Conservation (phyloP, 176 grass and related monocot species). For the Eragrostis nindensis region DNA sequence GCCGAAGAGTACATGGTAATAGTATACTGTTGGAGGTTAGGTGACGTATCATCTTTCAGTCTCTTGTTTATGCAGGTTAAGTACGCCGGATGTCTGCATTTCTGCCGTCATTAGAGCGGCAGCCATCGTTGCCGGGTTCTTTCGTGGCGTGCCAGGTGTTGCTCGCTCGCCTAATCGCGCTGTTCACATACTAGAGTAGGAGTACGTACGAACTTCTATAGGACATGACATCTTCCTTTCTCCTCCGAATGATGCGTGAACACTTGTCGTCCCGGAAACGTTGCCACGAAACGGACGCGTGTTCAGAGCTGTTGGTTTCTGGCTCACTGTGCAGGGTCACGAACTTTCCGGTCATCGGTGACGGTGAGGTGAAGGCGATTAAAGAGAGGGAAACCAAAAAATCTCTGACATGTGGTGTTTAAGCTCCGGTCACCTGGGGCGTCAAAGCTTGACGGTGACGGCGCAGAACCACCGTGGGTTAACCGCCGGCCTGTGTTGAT, state of each 20-base stretch:
- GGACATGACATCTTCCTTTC: too few relatives aligned
- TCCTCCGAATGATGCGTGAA: background rate
- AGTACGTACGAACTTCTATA: background rate
- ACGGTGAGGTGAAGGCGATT: background rate
- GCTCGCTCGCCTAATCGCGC: background rate
- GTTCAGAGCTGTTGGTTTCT: background rate
- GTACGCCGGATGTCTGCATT: conserved; percentile 33
- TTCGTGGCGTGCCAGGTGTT: conserved; percentile 8
- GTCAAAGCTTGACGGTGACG: conserved; percentile 11
- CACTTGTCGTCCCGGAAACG: background rate
- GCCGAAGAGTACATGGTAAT: background rate
- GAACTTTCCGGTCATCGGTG: background rate
- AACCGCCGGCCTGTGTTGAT: background rate
- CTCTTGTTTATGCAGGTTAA: conserved; percentile 12
- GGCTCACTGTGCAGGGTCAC: background rate
- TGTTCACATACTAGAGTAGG: background rate
- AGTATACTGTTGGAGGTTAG: conserved; percentile 1
- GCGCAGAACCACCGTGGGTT: background rate
- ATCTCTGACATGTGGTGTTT: conserved; percentile 1
- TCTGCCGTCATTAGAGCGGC: background rate
- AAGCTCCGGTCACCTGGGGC: conserved; percentile 2
- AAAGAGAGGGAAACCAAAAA: background rate
- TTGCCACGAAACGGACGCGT: background rate
- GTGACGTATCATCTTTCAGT: background rate
- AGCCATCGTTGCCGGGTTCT: background rate